Conservation (phyloP, 1,284 basidiomycete species). For the Irpex rosettiformis region DNA sequence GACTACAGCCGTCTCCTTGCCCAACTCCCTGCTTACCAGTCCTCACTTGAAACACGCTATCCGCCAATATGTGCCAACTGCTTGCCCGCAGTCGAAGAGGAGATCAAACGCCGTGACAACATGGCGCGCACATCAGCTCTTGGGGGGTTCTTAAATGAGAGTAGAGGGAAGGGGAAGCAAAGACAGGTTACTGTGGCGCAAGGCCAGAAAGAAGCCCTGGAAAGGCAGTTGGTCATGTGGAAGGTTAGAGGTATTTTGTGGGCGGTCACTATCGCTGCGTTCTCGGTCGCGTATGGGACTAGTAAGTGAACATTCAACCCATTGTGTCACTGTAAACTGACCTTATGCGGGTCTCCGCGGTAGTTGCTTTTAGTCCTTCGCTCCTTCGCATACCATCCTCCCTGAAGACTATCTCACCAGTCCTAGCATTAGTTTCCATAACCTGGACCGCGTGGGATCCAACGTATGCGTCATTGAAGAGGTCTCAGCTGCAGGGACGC, state of each 20-base stretch:
- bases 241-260: conserved; percentile 60
- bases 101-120: conserved; percentile 71
- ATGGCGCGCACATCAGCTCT: conserved; percentile 81
- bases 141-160: conserved; percentile 62
- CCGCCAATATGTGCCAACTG: conserved; percentile 82
- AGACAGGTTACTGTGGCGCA: conserved; percentile 36
- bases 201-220: conserved; percentile 36
- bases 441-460: conserved; percentile 78
- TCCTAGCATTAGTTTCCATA: conserved; percentile 50
- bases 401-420: conserved; percentile 35
- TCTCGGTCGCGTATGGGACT: conserved; percentile 39
- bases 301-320: conserved; percentile 38
- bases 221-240: conserved; percentile 53
- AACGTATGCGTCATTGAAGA: conserved; percentile 57
- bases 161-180: conserved; percentile 50
- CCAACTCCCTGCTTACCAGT: conserved; percentile 66
- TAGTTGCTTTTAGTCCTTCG: conserved; percentile 20
- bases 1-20: conserved; percentile 62
- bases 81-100: conserved; percentile 74
- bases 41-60: conserved; percentile 76
- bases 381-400: conserved; percentile 7
- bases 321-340: conserved; percentile 15
- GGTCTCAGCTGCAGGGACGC: conserved; percentile 62
- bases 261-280: conserved; percentile 41
- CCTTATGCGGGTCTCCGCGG: background rate